Evolutionary conservation across 2,329 filamentous ascomycete genomes (phyloP).

Genomic region (Trichoderma sp.): DNA sequence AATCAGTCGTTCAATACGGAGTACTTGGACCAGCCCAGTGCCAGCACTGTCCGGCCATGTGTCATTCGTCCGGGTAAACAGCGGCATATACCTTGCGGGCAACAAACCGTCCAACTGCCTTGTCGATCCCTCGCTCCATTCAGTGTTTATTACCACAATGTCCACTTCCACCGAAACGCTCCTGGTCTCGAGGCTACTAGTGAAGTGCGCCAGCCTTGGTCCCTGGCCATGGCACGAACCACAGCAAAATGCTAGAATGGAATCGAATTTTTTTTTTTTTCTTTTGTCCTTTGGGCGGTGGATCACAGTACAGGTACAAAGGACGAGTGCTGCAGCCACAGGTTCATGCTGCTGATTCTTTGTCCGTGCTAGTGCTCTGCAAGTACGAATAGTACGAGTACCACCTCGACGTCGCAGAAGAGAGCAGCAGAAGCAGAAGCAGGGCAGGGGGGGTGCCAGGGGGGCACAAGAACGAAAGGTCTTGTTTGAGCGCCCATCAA

Average conservation of each 20-base stretch:
- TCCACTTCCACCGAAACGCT: background rate
- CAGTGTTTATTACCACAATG: background rate
- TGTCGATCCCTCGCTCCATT: slow-evolving; percentile 13
- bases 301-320: background rate
- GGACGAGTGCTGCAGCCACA: background rate
- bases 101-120: slow-evolving; percentile 8
- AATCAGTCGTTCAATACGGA: slow-evolving; percentile 4
- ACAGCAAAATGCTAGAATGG: background rate
- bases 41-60: background rate
- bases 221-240: slow-evolving; percentile 14
- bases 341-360: background rate
- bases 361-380: background rate
- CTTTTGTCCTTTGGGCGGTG: background rate
- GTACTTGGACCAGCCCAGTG: slow-evolving; percentile 8
- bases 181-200: slow-evolving; percentile 9
- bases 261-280: background rate
- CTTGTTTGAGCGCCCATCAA: slow-evolving; percentile 9
- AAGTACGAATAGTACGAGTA: background rate
- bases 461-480: background rate
- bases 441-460: slow-evolving; percentile 8
- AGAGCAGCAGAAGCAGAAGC: slow-evolving; percentile 1
- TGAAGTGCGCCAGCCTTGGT: background rate
- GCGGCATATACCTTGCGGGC: background rate
- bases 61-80: background rate
- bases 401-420: slow-evolving; percentile 12